Base-by-base conservation (phyloP, 2,329 filamentous ascomycete species). In the Colletotrichum sidae region DNA sequence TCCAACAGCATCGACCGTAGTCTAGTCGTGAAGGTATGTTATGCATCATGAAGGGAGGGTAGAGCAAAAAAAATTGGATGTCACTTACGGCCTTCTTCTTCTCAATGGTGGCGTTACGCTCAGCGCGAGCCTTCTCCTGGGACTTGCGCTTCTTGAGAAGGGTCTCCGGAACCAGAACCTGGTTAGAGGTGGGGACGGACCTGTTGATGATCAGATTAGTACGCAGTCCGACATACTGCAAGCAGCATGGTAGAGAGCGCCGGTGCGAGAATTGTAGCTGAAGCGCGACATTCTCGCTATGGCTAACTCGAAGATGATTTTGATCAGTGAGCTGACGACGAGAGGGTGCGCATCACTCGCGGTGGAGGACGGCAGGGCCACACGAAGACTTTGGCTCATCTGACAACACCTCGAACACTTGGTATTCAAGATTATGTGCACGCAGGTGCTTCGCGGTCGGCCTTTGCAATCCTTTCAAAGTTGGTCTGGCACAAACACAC, bases 141-240 rank as follows among this genome's bases (percentile, higher is more conserved):
- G 90, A 93, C 94, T 99, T 99, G 88, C 96, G 93, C 93, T 99
- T 99, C 92, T 99, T 99, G 83, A 99, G 90, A 79, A 99, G 93
- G 77, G 96, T 99, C 93, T 99, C 96, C 75, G 96, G 96, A 80
- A 98, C 93, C 82, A 98, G 88, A 82, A 99, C 90, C 83, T 98
- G 92, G 83, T 97, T 93, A 84, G 94, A 85, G 83, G 94, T 97
- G 74, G 96, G 93, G 79, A 97, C 92, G 84, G 90, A 90, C 85
- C 94, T 97, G 80, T 33, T 38, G 78, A 80, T 72, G 74, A 81
- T 89, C 81, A 93, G 90, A 92, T 93, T 89, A 92, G 91, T 92
- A 90, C 88, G 87, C 87, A 85, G 85, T 88, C 87, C 90, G 85
- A 80, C 84, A 88, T 84, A 86, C 84, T 81, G 75, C 63, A 66